Percentiles rank a stretch among this genome's conserved stretches.
These are phyloP conservation scores for Cladosporium sp. DNA, from an alignment of 2,329 filamentous ascomycete genomes.

Conservation along the genomic window DNA sequence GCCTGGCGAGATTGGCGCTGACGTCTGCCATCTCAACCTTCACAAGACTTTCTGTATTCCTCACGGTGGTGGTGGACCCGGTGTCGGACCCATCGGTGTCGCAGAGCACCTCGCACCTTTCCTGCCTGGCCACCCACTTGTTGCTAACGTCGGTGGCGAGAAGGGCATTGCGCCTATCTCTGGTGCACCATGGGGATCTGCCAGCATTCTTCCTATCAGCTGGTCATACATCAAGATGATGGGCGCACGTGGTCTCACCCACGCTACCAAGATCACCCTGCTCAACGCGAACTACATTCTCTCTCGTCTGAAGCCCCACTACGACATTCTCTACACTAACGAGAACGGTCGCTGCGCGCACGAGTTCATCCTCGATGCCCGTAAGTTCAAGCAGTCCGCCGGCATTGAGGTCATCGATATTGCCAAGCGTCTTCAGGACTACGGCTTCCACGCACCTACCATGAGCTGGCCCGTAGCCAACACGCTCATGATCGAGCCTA, in stretches of 20 bases:
- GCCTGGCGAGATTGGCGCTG: constrained; percentile 89
- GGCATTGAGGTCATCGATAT: constrained; percentile 91
- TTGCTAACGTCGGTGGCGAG: constrained; percentile 50
- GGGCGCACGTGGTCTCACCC: constrained; percentile 75
- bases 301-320: constrained; percentile 78
- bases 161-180: constrained; percentile 68
- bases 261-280: constrained; percentile 87
- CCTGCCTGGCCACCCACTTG: constrained; percentile 67
- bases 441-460: constrained; percentile 93
- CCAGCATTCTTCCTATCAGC: constrained; percentile 87
- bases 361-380: constrained; percentile 91
- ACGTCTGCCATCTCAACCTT: constrained; percentile 94
- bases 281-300: constrained; percentile 97
- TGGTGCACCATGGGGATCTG: constrained; percentile 80
- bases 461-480: constrained; percentile 96
- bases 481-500: constrained; percentile 97
- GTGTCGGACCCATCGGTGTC: constrained; percentile 90
- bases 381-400: constrained; percentile 75
- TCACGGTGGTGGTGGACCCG: constrained; percentile 89
- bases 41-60: constrained; percentile 99
- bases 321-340: constrained; percentile 92
- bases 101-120: constrained; percentile 73
- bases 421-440: constrained; percentile 93
- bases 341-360: constrained; percentile 82
- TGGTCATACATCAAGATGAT: constrained; percentile 96